phyloP scores from a whole-genome alignment of 2,329 filamentous ascomycete genomes.

The Ophiostoma himal-ulmi region DNA sequence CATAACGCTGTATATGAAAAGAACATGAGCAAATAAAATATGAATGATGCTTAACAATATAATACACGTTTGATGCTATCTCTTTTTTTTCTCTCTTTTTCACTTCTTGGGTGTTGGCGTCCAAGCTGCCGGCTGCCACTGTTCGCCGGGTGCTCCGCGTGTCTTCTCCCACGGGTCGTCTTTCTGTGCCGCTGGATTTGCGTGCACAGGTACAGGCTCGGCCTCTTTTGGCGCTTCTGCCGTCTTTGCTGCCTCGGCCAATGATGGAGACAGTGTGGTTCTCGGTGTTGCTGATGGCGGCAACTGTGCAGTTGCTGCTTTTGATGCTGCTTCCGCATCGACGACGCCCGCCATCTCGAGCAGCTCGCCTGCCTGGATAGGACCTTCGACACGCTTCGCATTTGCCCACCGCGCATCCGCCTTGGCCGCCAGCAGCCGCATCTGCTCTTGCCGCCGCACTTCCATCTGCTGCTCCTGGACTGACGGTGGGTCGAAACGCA shows the following conservation, averaged over 20 bases:
- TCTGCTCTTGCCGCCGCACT: slow-evolving; percentile 45
- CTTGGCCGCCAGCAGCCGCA: slow-evolving; percentile 52
- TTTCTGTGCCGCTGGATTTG: slow-evolving; percentile 2
- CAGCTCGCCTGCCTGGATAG: slow-evolving; percentile 12
- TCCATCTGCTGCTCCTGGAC: slow-evolving; percentile 54
- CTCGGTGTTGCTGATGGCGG: background rate
- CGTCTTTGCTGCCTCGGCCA: background rate
- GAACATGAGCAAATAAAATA: background rate
- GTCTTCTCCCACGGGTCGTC: slow-evolving; percentile 55
- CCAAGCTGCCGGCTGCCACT: slow-evolving; percentile 65
- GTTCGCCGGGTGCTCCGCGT: slow-evolving; percentile 52
- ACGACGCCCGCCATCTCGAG: background rate
- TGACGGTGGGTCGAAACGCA: slow-evolving; percentile 48
- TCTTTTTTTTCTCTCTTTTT: background rate
- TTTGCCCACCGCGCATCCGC: slow-evolving; percentile 58
- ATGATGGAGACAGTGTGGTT: background rate
- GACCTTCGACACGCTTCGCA: slow-evolving; percentile 40
- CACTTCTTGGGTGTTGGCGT: slow-evolving; percentile 32
- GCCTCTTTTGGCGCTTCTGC: background rate
- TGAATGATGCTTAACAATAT: background rate
- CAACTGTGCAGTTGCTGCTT: background rate
- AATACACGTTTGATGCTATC: background rate
- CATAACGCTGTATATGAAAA: slow-evolving; percentile 1
- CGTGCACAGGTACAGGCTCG: slow-evolving; percentile 16
- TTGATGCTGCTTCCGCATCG: slow-evolving; percentile 28